These are phyloP conservation scores for Jatropha curcas DNA, from an alignment of 345 rosid species.

Conservation along the genomic window DNA sequence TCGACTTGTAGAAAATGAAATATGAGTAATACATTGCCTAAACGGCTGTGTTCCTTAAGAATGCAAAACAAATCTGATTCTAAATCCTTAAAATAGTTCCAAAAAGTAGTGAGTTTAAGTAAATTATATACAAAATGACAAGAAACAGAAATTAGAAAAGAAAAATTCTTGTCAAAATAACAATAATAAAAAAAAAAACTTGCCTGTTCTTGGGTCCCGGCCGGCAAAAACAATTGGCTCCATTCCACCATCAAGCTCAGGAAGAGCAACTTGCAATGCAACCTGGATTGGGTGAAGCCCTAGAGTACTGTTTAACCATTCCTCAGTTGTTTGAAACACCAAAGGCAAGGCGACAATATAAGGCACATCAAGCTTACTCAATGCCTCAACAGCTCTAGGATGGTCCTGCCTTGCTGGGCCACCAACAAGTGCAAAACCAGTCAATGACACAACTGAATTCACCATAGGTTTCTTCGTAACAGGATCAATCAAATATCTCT, in stretches of 20 bases:
- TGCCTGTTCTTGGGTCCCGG: slow-evolving; percentile 95
- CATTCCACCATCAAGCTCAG: slow-evolving; percentile 99
- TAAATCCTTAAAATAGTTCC: slow-evolving; percentile 1
- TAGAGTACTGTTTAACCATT: slow-evolving; percentile 92
- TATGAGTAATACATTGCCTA: neutral
- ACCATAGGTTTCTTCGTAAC: slow-evolving; percentile 64
- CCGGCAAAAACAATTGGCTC: slow-evolving; percentile 97
- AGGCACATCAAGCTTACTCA: slow-evolving; percentile 92
- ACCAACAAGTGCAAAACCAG: slow-evolving; percentile 97
- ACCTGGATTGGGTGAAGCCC: slow-evolving; percentile 98
- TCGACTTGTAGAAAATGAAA: neutral
- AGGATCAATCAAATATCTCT: slow-evolving; percentile 71
- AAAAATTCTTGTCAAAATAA: neutral
- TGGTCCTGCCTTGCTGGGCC: slow-evolving; percentile 99
- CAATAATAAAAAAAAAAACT: slow-evolving; percentile 21
- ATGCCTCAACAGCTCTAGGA: slow-evolving; percentile 89
- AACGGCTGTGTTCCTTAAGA: neutral
- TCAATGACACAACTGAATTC: slow-evolving; percentile 74
- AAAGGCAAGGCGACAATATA: slow-evolving; percentile 88
- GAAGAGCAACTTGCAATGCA: slow-evolving; percentile 97
- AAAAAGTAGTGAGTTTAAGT: neutral
- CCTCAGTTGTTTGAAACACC: slow-evolving; percentile 98
- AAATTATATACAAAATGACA: neutral
- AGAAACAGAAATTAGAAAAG: neutral
- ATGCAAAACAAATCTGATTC: neutral